Evolutionary conservation across 2,329 filamentous ascomycete genomes (phyloP).

Genomic region (Botryosphaeria dothidea): DNA sequence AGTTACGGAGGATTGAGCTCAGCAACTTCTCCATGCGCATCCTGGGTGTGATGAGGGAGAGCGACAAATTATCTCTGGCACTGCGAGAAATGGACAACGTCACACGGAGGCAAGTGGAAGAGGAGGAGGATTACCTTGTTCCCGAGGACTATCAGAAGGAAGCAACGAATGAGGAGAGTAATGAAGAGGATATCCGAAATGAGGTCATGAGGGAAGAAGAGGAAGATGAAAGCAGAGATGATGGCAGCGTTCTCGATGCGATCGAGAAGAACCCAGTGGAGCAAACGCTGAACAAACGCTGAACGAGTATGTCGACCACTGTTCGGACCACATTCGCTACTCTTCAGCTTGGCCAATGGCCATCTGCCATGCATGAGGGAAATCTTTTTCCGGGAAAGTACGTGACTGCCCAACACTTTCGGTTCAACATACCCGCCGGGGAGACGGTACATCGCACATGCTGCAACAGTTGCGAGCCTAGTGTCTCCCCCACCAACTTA

Average conservation of each 20-base stretch:
- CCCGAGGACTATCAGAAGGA: neutral
- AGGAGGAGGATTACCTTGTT: slow-evolving; percentile 14
- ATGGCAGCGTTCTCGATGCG: neutral
- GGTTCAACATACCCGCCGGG: no score
- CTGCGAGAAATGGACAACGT: slow-evolving; percentile 23
- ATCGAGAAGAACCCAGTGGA: neutral
- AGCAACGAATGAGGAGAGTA: neutral
- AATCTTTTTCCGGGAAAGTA: no score
- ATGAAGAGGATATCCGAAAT: neutral
- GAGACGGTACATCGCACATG: neutral
- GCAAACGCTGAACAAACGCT: neutral
- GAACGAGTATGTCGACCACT: no score
- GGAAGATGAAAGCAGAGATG: neutral
- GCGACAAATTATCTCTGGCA: slow-evolving; percentile 27
- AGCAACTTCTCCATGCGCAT: slow-evolving; percentile 25
- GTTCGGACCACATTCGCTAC: no score
- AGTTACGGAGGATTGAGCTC: slow-evolving; percentile 26
- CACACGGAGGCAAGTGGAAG: neutral
- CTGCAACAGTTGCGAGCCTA: neutral
- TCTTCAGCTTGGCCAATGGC: no score
- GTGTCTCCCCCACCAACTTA: neutral
- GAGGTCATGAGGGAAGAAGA: neutral
- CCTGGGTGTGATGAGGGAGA: slow-evolving; percentile 27
- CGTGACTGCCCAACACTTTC: no score
- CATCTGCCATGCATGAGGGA: no score